Base-by-base conservation (phyloP, 2,329 filamentous ascomycete species). In the Botrytis aclada region DNA sequence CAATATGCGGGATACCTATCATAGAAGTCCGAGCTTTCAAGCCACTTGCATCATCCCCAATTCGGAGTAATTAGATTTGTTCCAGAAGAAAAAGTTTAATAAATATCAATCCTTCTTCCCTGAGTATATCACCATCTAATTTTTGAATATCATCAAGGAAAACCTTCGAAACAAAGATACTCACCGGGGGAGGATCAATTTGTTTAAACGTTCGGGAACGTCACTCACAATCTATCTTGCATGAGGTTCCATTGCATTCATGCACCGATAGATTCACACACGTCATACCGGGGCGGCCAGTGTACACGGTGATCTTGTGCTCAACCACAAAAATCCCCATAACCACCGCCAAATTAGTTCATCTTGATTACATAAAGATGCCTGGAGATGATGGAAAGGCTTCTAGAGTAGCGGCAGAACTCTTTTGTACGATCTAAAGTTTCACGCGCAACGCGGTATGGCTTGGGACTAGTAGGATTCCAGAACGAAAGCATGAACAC, bases 271-370 rank as follows among this genome's bases (percentile, higher is more conserved):
- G n/a, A 45, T 45, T 25, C 45, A 22, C 37, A 66, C 25, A 32
- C 69, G 69, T 71, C 69, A 71, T 66, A 65, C 60, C 54, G 60
- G 69, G 61, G 41, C 69, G 45, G 41, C 69, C 69, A 54, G 32
- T 37, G 63, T 66, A 66, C 41, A 37, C 3, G 25, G 39, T 63
- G 61, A 34, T 39, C 9, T 66, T 37, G 47, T 37, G 37, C 1
- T 9, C 37, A 66, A n/a, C 14, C 43, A 32, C 45, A 39, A 54
- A 5, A 54, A 54, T 54, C 34, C 64, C 64, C 64, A 67, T 67
- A 67, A 54, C 32, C 69, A 45, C 56, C 39, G n/a, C 69, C 25
- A 63, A 70, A 62, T 64, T 64, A 63, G 25, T 47, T 51, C 69
- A 70, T 45, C 45, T 39, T 70, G 43, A 47, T 51, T 20, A 51